Evolutionary conservation across 768 basidiomycete genomes (phyloP).

Genomic region (Termitomyces sp.): DNA sequence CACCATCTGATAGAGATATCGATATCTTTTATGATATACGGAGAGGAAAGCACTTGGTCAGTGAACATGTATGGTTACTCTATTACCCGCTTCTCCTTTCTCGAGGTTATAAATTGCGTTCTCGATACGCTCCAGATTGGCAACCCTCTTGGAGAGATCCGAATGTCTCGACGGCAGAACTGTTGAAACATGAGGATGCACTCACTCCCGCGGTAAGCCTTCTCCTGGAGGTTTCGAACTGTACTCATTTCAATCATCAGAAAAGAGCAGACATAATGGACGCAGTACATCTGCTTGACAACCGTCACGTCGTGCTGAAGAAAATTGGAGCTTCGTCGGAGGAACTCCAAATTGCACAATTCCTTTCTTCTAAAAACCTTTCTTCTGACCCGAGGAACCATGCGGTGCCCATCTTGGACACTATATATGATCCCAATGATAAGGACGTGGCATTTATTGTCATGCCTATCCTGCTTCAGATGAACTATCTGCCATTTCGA

Average conservation of each 20-base stretch:
- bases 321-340: not conserved
- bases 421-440: conserved; percentile 4
- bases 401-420: conserved; percentile 9
- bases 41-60: not conserved
- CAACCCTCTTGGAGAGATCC: not conserved
- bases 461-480: conserved; percentile 11
- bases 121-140: conserved; percentile 6
- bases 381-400: conserved; percentile 10
- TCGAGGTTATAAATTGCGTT: conserved; percentile 1
- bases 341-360: conserved; percentile 2
- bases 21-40: not conserved
- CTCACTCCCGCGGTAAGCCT: not conserved
- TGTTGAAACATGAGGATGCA: not conserved
- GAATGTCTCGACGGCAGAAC: not conserved
- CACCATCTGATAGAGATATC: too few relatives aligned
- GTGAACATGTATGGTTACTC: not conserved
- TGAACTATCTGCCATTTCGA: conserved; percentile 12
- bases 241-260: not conserved
- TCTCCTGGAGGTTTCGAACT: not conserved
- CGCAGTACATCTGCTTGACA: conserved; percentile 1
- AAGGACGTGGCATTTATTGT: conserved; percentile 7
- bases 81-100: conserved; percentile 1
- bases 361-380: conserved; percentile 4
- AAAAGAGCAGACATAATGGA: conserved; percentile 2
- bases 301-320: conserved; percentile 8